Base-by-base conservation (phyloP, 108 stramenopile species). In the Pinguiococcus pyrenoidosus region DNA sequence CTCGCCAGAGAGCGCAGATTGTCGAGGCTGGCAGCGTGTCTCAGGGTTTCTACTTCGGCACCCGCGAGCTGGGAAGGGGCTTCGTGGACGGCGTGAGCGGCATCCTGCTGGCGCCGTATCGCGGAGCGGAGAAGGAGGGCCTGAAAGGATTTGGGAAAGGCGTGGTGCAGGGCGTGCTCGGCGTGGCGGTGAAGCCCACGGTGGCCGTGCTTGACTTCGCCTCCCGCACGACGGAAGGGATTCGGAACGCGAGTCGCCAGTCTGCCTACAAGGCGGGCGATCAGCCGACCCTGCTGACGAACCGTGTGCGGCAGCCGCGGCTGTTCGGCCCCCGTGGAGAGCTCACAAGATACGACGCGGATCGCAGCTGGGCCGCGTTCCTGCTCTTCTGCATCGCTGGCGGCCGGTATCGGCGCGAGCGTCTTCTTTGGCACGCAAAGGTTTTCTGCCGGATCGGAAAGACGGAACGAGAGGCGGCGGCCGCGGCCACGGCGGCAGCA, bases 71-170 rank as follows among this genome's bases (percentile, higher is more conserved):
- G 18, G 59, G 59, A 4, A 18, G 56, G n/a, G 56, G 56, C 9
- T 3, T 59, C 9, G 55, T 57, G 23, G 35, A 59, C 21, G 59
- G 59, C 1, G 59, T 59, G 4, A 59, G 54, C 2, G 59, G 59
- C 26, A 42, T 59, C 10, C 54, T 59, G 12, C 21, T 12, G 21
- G 13, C 54, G 56, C 56, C 56, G 0, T 49, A 32, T 44, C 43
- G 45, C 9, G 56, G 56, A 0, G 52, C 54, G 45, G 56, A 55
- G 30, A 47, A 54, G 46, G 56, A 53, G 14, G 56, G 56, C 4
- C 52, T 46, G 18, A 45, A 54, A 14, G 56, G 56, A 0, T 57
- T 57, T 29, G 53, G 56, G 4, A 57, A 55, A 52, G 56, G 56
- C 7, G 25, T 57, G 46, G 56, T 55, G 50, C 54, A 54, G 30